Percentiles rank a stretch among this genome's conserved stretches.
Evolutionary conservation across 805 yeast species (phyloP).

Genomic region (Peterozyma xylosa): DNA sequence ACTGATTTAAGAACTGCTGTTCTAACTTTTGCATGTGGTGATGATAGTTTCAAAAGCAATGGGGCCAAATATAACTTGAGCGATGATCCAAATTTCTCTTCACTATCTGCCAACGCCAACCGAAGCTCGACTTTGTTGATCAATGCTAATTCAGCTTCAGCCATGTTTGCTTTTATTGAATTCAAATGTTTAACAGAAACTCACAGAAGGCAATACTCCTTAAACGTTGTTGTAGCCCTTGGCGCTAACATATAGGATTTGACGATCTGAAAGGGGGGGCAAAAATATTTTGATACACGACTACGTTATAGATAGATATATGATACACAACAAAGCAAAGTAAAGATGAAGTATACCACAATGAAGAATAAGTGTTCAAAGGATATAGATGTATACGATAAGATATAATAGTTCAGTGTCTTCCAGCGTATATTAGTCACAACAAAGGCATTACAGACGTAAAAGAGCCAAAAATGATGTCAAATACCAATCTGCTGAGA

Average conservation of each 20-base stretch:
- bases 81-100: conserved; percentile 53
- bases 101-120: conserved; percentile 67
- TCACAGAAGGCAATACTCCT: no score
- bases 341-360: background rate
- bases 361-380: background rate
- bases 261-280: background rate
- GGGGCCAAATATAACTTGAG: conserved; percentile 68
- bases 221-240: background rate
- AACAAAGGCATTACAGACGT: no score
- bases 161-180: background rate
- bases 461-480: background rate
- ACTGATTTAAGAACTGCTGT: conserved; percentile 59
- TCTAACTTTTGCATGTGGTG: conserved; percentile 61
- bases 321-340: background rate
- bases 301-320: no score
- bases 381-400: background rate
- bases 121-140: conserved; percentile 76
- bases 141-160: conserved; percentile 46
- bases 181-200: no score
- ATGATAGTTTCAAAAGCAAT: conserved; percentile 66
- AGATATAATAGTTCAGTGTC: background rate
- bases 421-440: no score
- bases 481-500: background rate
- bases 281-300: background rate
- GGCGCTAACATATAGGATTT: background rate